These are phyloP conservation scores for Scheffersomyces ergatensis DNA, from an alignment of 805 yeast species.

Conservation along the genomic window DNA sequence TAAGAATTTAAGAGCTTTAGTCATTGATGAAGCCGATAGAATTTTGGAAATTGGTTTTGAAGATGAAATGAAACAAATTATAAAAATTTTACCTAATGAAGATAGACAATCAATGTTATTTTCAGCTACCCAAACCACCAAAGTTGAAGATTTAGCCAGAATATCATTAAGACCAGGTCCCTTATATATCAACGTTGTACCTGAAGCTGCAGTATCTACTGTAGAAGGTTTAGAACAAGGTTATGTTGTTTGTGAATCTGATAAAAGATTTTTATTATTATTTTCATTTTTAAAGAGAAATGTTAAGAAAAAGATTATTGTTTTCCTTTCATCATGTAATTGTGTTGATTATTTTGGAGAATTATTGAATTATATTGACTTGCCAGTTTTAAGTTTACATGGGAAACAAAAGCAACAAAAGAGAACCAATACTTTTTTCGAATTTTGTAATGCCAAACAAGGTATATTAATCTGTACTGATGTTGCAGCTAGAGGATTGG, in stretches of 20 bases:
- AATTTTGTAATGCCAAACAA: constrained; percentile 94
- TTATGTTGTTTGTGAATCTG: constrained; percentile 95
- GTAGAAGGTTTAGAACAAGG: constrained; percentile 98
- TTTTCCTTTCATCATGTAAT: constrained; percentile 93
- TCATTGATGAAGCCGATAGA: constrained; percentile 98
- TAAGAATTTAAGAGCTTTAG: constrained; percentile 89
- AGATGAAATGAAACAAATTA: constrained; percentile 97
- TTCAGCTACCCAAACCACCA: constrained; percentile 99
- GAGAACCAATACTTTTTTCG: constrained; percentile 96
- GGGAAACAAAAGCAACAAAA: constrained; percentile 99
- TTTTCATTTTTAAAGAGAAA: constrained; percentile 94
- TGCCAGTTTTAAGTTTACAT: constrained; percentile 94
- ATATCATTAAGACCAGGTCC: constrained; percentile 95
- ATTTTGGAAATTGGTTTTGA: constrained; percentile 97
- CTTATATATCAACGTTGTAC: constrained; percentile 86
- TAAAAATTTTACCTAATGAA: constrained; percentile 86
- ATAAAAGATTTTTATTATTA: constrained; percentile 83
- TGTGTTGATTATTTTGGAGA: constrained; percentile 96
- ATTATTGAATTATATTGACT: constrained; percentile 89
- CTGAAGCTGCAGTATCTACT: constrained; percentile 79
- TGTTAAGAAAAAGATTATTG: constrained; percentile 87
- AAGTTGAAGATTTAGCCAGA: constrained; percentile 97
- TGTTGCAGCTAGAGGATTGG: constrained; percentile 99
- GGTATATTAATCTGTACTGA: constrained; percentile 95
- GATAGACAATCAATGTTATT: constrained; percentile 95